phyloP scores from a whole-genome alignment of 306 rosid species.

The Styphnolobium japonicum region DNA sequence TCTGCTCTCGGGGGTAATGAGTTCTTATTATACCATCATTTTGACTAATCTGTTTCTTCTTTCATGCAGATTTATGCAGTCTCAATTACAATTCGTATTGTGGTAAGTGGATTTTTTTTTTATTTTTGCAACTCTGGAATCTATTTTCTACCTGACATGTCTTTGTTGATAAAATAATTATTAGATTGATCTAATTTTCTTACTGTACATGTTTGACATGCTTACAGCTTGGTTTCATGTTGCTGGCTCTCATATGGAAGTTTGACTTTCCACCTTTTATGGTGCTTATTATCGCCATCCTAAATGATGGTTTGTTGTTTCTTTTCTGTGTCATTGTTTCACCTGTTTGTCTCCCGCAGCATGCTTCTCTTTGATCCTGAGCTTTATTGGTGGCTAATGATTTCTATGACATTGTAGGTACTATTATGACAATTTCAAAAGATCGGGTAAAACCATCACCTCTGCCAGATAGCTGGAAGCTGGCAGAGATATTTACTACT shows the following conservation, averaged over 20 bases:
- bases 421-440: constrained; percentile 97
- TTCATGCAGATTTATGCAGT: constrained; percentile 90
- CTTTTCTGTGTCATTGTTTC: constrained; percentile 18
- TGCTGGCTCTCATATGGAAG: constrained; percentile 92
- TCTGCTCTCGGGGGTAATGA: neutral
- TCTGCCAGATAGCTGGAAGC: constrained; percentile 98
- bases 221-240: constrained; percentile 97
- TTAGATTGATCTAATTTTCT: constrained; percentile 11
- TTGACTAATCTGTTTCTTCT: constrained; percentile 18
- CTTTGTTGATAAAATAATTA: neutral
- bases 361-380: neutral
- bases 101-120: constrained; percentile 65
- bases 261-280: constrained; percentile 98
- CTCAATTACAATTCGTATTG: constrained; percentile 96
- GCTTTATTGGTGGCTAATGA: constrained; percentile 1
- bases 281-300: constrained; percentile 97
- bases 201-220: constrained; percentile 24
- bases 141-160: constrained; percentile 1
- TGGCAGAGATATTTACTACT: constrained; percentile 89
- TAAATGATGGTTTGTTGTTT: constrained; percentile 82
- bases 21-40: neutral
- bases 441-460: constrained; percentile 98
- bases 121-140: neutral
- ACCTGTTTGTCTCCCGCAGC: neutral
- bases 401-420: constrained; percentile 51